These are phyloP conservation scores for Globisporangium splendens DNA, from an alignment of 352 stramenopile species.

Conservation along the genomic window DNA sequence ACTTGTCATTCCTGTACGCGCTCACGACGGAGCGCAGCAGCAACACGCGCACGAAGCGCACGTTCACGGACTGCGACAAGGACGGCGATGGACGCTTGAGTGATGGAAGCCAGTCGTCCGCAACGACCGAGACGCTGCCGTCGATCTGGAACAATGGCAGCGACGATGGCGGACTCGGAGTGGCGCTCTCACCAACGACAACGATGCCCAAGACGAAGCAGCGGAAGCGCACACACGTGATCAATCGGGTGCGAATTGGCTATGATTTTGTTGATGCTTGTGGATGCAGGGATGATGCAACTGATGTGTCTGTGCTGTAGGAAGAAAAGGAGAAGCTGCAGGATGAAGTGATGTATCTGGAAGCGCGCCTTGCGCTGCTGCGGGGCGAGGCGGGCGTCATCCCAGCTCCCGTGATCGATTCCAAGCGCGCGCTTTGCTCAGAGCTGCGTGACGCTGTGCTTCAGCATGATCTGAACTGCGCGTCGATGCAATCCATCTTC, in stretches of 20 bases:
- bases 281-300: not conserved
- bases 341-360: constrained; percentile 4
- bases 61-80: not conserved
- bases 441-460: constrained; percentile 8
- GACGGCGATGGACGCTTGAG: not conserved
- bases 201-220: not conserved
- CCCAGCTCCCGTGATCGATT: not conserved
- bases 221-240: not conserved
- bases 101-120: not conserved
- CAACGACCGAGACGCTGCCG: no score
- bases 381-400: not conserved
- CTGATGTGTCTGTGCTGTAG: not conserved
- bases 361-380: constrained; percentile 7
- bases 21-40: not conserved
- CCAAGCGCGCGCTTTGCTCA: not conserved
- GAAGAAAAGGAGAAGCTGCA: constrained; percentile 10
- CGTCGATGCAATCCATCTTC: constrained; percentile 4
- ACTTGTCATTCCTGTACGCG: not conserved
- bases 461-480: constrained; percentile 6
- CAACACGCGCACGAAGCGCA: not conserved
- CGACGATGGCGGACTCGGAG: no score
- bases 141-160: not conserved
- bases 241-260: no score
- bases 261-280: not conserved
- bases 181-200: not conserved